These are phyloP conservation scores for Penicillium taxi DNA, from an alignment of 495 filamentous ascomycete species.

Conservation along the genomic window DNA sequence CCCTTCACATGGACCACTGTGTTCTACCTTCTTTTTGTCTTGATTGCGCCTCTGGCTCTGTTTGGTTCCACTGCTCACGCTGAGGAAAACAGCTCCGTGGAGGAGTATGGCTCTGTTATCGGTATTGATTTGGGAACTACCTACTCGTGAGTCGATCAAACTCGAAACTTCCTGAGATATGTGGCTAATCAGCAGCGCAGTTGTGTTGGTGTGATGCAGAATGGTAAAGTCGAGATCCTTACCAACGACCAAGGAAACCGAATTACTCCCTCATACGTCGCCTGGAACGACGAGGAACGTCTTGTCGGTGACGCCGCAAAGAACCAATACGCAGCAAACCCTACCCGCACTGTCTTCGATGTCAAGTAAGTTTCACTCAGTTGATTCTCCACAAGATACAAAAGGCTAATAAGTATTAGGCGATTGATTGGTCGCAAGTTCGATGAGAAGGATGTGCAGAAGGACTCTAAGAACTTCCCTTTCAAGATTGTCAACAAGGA, in stretches of 20 bases:
- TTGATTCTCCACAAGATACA: too few relatives aligned
- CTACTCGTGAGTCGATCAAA: constrained; percentile 58
- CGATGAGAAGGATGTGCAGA: constrained; percentile 75
- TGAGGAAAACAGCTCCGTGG: constrained; percentile 58
- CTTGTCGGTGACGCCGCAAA: constrained; percentile 98
- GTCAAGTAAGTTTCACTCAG: constrained; percentile 74
- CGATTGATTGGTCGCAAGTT: constrained; percentile 88
- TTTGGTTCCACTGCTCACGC: constrained; percentile 62
- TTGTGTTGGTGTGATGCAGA: constrained; percentile 98
- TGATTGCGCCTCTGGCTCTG: constrained; percentile 68
- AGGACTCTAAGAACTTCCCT: constrained; percentile 83
- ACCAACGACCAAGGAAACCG: constrained; percentile 98
- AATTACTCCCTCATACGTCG: constrained; percentile 97
- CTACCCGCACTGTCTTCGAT: constrained; percentile 79
- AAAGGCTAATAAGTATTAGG: constrained; percentile 39
- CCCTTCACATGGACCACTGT: constrained; percentile 61
- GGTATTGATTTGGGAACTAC: constrained; percentile 99
- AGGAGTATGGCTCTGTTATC: constrained; percentile 75
- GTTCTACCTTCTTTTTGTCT: constrained; percentile 76
- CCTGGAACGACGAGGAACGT: constrained; percentile 95
- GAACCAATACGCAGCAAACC: constrained; percentile 97
- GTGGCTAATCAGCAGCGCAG: constrained; percentile 19
- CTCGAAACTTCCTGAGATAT: background rate
- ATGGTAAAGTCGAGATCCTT: constrained; percentile 95
- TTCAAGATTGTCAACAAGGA: constrained; percentile 77